A percentile compares a stretch with the other conserved stretches of the same genome.
phyloP scores from a whole-genome alignment of 2,329 filamentous ascomycete species.

The Calcarisporium arbuscula region DNA sequence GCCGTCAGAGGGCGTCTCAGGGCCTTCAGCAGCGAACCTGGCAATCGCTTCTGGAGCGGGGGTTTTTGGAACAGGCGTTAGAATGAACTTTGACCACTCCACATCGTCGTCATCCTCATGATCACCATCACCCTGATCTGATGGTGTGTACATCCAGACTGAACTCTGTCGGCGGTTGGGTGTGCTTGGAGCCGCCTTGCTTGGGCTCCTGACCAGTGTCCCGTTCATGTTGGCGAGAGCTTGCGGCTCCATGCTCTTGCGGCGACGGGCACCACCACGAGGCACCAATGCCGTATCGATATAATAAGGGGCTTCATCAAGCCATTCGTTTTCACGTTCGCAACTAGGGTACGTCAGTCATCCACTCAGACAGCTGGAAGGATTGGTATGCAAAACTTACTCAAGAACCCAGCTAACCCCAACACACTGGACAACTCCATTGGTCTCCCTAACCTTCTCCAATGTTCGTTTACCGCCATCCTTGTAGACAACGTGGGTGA shows the following conservation, averaged over 20 bases:
- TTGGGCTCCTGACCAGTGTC: constrained; percentile 43
- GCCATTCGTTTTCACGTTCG: constrained; percentile 69
- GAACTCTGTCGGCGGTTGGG: constrained; percentile 49
- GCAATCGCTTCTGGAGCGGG: constrained; percentile 50
- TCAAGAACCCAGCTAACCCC: constrained; percentile 85
- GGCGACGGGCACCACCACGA: constrained; percentile 62
- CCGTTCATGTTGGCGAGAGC: constrained; percentile 64
- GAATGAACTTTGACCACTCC: constrained; percentile 36
- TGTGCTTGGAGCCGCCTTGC: constrained; percentile 35
- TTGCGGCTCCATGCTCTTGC: constrained; percentile 77
- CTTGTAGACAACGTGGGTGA: constrained; percentile 88
- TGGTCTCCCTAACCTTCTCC: constrained; percentile 68
- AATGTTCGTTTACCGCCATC: constrained; percentile 76
- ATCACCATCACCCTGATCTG: constrained; percentile 33
- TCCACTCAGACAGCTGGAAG: neutral
- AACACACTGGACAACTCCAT: constrained; percentile 75
- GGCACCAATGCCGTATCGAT: constrained; percentile 63
- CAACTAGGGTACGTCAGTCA: constrained; percentile 45
- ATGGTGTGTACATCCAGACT: constrained; percentile 49
- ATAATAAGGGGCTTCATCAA: constrained; percentile 64
- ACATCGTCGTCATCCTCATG: constrained; percentile 31
- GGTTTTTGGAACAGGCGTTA: constrained; percentile 53
- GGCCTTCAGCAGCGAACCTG: constrained; percentile 44
- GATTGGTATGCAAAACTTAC: constrained; percentile 43
- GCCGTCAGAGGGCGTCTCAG: constrained; percentile 36